Evolutionary conservation across 2,329 filamentous ascomycete species (phyloP), one percentile per base, ranked within the genome.

Genomic region (Clarireedia sp.): DNA sequence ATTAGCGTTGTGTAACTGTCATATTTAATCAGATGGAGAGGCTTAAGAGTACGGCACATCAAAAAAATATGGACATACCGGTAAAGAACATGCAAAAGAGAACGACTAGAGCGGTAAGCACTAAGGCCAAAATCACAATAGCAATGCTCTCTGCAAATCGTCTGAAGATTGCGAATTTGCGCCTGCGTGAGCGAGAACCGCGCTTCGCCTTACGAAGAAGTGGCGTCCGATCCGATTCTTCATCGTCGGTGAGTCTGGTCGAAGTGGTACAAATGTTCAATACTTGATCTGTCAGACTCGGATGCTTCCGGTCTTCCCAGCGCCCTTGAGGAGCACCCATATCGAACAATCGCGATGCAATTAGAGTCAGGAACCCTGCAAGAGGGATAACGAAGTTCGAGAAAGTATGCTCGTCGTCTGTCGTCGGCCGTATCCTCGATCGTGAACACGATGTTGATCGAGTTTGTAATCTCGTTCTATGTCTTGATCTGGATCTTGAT

Each of bases 31-130:
- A 4, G 8, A 26, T 2, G 3, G 3, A 5, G 12, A 33, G 29
- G 10, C 29, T 5, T 14, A 19, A 10, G 38, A n/a, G 16, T 41
- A 19, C n/a, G 17, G 14, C n/a, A 3, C 3, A 14, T 41, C n/a
- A 41, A 19, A 8, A 41, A 19, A 26, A 41, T 41, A 41, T 19
- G 37, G 33, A 16, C 37, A 21, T 40, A 54, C 51, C 51, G 14
- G 51, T 49, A 26, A 49, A 60, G 56, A 66, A 64, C 9, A 64
- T 40, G 33, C 59, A 58, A 14, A 68, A 56, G 4, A 62, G n/a
- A 46, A 66, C 56, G n/a, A 68, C 59, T 1, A 64, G 51, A 26
- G 59, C 60, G n/a, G 61, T 56, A 29, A 66, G 51, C 16, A 63
- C 29, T 36, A 43, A 33, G 14, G 57, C 59, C 46, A 65, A 59